phyloP scores from a whole-genome alignment of 1,284 basidiomycete species.

The Microbotryum scabiosae region DNA sequence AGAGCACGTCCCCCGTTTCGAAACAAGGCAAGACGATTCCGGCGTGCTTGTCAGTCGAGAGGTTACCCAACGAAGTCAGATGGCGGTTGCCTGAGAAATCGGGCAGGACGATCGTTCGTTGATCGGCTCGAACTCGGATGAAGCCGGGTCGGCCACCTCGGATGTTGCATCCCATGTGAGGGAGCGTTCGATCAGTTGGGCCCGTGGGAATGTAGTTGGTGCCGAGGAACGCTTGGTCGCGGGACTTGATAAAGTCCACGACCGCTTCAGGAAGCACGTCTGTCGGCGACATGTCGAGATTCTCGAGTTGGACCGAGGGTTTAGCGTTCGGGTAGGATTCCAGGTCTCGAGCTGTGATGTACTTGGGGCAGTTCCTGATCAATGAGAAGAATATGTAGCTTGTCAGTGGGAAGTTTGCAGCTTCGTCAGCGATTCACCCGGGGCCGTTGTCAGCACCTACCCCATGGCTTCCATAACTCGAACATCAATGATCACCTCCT shows the following conservation, averaged over 20 bases:
- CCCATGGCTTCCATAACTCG: conserved; percentile 53
- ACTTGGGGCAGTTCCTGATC: conserved; percentile 57
- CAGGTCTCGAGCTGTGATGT: conserved; percentile 53
- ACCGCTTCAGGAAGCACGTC: conserved; percentile 49
- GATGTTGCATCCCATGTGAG: conserved; percentile 57
- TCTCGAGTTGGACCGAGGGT: conserved; percentile 43
- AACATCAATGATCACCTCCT: conserved; percentile 40
- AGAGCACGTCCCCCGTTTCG: conserved; percentile 51
- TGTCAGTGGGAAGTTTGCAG: background rate
- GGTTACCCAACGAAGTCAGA: conserved; percentile 55
- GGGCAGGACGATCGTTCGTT: conserved; percentile 52
- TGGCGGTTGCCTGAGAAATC: conserved; percentile 57
- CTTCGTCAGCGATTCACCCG: no score
- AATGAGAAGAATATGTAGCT: background rate
- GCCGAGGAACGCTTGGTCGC: conserved; percentile 53
- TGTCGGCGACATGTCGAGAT: conserved; percentile 37
- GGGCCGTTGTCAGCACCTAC: conserved; percentile 38
- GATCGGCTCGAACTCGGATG: conserved; percentile 51
- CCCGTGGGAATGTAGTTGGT: conserved; percentile 46
- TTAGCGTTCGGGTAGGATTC: conserved; percentile 40
- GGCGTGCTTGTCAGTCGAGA: conserved; percentile 47
- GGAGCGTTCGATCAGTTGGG: conserved; percentile 42
- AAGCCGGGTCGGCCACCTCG: conserved; percentile 56
- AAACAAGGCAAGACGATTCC: conserved; percentile 53
- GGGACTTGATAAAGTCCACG: conserved; percentile 46